Evolutionary conservation across 176 grass and related monocot genomes (phyloP), one percentile per base, ranked within the genome.

Genomic region (Carex cristatella): DNA sequence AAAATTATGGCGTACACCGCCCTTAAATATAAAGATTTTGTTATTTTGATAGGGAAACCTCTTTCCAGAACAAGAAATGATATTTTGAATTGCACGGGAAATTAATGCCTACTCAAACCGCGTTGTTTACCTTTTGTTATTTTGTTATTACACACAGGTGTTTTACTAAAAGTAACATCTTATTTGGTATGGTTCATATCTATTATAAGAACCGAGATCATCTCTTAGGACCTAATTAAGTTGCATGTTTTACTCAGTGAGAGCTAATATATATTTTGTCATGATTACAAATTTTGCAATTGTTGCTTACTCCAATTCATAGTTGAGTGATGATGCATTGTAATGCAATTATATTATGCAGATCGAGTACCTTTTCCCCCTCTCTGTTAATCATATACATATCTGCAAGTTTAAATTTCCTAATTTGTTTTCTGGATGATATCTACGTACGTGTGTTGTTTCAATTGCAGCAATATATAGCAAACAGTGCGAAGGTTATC

Each of bases 401-500:
- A 67, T 35, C 30, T 37, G 42, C 16, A 7, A 13, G 19, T 53
- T 74, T 12, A 23, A 74, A 74, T 48, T 74, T 5, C n/a, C 44
- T 30, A 30, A 28, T 10, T 42, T 10, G 51, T 74, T 5, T 73
- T 35, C 31, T 4, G 42, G 44, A 71, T 71, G 70, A 15, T 59
- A 4, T 65, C 40, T 11, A 68, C 54, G 5, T 11, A 68, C 54
- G 5, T 83, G 46, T 55, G 44, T 67, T 79, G 3, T 62, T 83
- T 83, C 23, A 27, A 49, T 13, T 69, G 81, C 31, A 83, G 81
- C 81, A 51, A 69, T 83, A 83, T 68, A 32, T 66, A 18, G 42
- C 81, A 5, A 83, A 69, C 16, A 42, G 81, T 14, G 62, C 81
- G 37, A 83, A 83, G 81, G 81, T 83, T 60, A n/a, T 83, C 23